These are phyloP conservation scores for Funneliformis mosseae DNA, from an alignment of 192 early-diverging fungal genomes.

Conservation along the genomic window DNA sequence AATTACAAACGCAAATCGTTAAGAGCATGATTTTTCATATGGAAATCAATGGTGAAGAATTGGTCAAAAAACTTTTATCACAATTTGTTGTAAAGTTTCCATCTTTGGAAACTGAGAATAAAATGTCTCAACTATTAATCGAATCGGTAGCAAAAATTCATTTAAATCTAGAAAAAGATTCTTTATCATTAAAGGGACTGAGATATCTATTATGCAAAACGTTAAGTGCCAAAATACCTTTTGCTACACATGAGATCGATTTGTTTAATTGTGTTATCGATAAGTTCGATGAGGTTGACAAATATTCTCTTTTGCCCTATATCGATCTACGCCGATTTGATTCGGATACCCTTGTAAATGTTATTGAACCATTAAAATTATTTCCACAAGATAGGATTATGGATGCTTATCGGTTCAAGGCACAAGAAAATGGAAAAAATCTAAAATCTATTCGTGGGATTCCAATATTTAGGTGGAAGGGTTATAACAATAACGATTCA, in stretches of 20 bases:
- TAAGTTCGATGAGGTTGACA: too few species aligned
- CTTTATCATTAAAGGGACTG: too few species aligned
- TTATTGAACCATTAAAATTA: neutral
- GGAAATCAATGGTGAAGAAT: too few species aligned
- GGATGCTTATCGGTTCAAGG: neutral
- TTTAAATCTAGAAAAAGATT: too few species aligned
- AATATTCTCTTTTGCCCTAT: neutral
- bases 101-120: too few species aligned
- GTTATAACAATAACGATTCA: neutral
- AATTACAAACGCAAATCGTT: neutral
- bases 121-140: neutral
- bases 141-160: too few species aligned
- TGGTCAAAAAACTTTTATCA: too few species aligned
- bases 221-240: too few species aligned
- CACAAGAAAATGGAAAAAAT: neutral
- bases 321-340: slow-evolving; percentile 13
- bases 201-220: neutral
- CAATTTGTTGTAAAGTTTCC: too few species aligned
- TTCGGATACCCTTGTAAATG: neutral
- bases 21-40: too few species aligned
- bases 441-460: neutral
- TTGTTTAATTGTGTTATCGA: too few species aligned
- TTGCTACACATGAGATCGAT: too few species aligned
- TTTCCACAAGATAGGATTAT: neutral
- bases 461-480: neutral